phyloP scores from a whole-genome alignment of 1,139 yeast genomes.

The Geotrichum siamense region DNA sequence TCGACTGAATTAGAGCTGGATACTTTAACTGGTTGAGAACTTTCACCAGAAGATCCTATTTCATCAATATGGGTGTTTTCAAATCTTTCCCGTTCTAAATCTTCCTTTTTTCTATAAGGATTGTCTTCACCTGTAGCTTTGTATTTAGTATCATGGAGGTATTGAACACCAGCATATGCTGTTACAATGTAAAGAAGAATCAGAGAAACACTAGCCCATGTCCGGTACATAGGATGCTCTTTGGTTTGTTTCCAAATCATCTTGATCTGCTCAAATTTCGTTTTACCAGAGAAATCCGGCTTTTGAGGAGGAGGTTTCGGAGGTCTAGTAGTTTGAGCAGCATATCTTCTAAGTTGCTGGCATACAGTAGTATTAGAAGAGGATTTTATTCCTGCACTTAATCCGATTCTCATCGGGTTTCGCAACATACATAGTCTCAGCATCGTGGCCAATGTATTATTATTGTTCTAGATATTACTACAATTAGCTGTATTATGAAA shows the following conservation, averaged over 20 bases:
- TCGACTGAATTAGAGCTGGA: slow-evolving; percentile 9
- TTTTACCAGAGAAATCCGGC: not conserved
- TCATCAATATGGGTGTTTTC: slow-evolving; percentile 16
- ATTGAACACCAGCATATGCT: slow-evolving; percentile 30
- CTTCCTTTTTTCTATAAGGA: slow-evolving; percentile 29
- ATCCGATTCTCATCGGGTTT: too few relatives aligned
- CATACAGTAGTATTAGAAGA: too few relatives aligned
- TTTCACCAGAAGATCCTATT: slow-evolving; percentile 10
- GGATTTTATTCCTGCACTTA: too few relatives aligned
- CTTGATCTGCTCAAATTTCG: slow-evolving; percentile 16
- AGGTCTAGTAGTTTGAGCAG: slow-evolving; percentile 1
- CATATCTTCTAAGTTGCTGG: not conserved
- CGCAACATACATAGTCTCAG: too few relatives aligned
- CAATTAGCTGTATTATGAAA: too few relatives aligned
- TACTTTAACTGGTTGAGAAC: slow-evolving; percentile 7
- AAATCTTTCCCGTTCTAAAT: slow-evolving; percentile 20
- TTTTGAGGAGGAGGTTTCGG: slow-evolving; percentile 14
- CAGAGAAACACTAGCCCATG: slow-evolving; percentile 20
- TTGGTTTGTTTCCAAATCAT: slow-evolving; percentile 21
- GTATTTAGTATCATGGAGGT: slow-evolving; percentile 34
- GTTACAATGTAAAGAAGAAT: slow-evolving; percentile 27
- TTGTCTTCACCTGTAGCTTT: slow-evolving; percentile 34
- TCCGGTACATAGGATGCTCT: slow-evolving; percentile 21
- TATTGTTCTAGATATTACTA: too few relatives aligned
- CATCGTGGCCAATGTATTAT: too few relatives aligned